Evolutionary conservation across 2,329 filamentous ascomycete species (phyloP), one percentile per base, ranked within the genome.

Genomic region (Colletotrichum sp.): DNA sequence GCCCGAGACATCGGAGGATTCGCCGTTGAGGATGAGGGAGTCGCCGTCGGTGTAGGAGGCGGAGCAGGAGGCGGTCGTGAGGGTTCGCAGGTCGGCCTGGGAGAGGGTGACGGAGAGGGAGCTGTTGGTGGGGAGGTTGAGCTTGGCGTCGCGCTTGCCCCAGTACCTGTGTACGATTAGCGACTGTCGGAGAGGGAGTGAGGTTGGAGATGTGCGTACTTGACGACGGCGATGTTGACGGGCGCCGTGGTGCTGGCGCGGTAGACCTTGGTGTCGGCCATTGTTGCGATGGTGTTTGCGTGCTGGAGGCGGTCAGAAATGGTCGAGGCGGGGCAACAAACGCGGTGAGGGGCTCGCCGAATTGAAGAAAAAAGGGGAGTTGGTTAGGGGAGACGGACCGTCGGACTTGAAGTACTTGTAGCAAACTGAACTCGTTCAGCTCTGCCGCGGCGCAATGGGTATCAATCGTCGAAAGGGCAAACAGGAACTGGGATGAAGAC

Each of bases 161-260:
- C 98, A 99, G 91, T 99, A 91, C 78, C 89, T 88, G 72, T 21
- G 13, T 6, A n/a, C 10, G 24, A 26, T 77, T 21, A 77, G 75
- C 32, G 12, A 13, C 4, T 60, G 15, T 57, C 84, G 91, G 92
- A 26, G 10, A 78, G 24, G 5, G 4, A 5, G 5, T 5, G 24
- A 26, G 4, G 24, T 26, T 26, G 24, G 4, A 26, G 21, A 21
- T n/a, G 18, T 32, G 77, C 85, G 69, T 82, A 98, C 94, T 99
- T 99, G 88, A 99, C 97, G 74, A 99, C 96, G 79, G 96, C 96
- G 84, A 99, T 99, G 89, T 99, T 99, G 83, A 99, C 96, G 16
- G 96, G 97, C 55, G 97, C 97, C 78, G 96, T 99, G 76, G 97
- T 98, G 89, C 95, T 98, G 80, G 97, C 95, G 82, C 96, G 94